Evolutionary conservation across 805 yeast genomes (phyloP), one percentile per base, ranked within the genome.

Genomic region (Priceomyces medius): DNA sequence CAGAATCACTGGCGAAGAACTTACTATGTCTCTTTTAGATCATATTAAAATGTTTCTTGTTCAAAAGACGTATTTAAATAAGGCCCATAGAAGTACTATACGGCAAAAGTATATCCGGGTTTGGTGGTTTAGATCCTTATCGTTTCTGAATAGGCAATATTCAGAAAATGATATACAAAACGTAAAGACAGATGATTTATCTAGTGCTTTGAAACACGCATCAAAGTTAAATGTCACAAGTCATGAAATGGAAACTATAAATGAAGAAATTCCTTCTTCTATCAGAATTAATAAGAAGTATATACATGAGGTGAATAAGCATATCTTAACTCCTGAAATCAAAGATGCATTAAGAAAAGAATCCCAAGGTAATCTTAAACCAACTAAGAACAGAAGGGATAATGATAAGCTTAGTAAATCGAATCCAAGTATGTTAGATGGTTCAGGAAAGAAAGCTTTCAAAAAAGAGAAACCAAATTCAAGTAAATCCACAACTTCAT

Each of bases 161-260:
- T 18, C 33, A 7, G 32, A 14, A 9, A 41, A 41, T 19, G 41
- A 37, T 16, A 13, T 32, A 14, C 40, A 35, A 13, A 43, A 44
- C 32, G 31, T 37, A 12, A 38, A 40, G 6, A n/a, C 38, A 23
- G 21, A 33, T 4, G 50, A 46, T 34, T 40, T 46, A 21, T 36
- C 45, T 5, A 37, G 38, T 13, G 50, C 50, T 3, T 44, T 46
- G 20, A 41, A 44, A 26, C 50, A 44, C 24, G 41, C 45, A 7
- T 42, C 47, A 4, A 44, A 38, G 27, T 34, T 43, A n/a, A 41
- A 38, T 13, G 37, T 43, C 16, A 41, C 43, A 6, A 34, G 34
- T 18, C 26, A 37, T 8, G 45, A 43, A 23, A 20, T 41, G n/a
- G 42, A 31, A n/a, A 42, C 45, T 8, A 37, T 44, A 27, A 41